Percentiles rank a stretch among this genome's conserved stretches.
Conservation (phyloP, 225 moss, liverwort and hornwort genomes). For the Polytrichum formosum region DNA sequence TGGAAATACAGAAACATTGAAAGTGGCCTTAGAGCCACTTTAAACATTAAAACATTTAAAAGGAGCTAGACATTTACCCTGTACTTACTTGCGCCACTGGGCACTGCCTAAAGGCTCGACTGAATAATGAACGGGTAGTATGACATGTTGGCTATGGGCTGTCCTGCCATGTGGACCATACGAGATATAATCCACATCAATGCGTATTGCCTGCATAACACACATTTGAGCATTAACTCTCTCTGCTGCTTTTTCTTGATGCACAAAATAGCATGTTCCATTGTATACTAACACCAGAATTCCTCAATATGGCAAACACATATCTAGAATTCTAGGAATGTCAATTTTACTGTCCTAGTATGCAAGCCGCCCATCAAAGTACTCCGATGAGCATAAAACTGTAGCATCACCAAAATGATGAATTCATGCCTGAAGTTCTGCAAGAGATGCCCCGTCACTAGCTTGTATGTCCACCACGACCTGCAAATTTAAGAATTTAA, state of each 20-base stretch:
- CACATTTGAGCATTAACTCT: background rate
- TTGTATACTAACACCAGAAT: too few relatives aligned
- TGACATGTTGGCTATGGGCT: slow-evolving; percentile 71
- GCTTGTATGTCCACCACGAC: slow-evolving; percentile 54
- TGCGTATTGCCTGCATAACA: slow-evolving; percentile 68
- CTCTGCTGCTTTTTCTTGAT: too few relatives aligned
- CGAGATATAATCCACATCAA: slow-evolving; percentile 81
- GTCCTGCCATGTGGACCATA: slow-evolving; percentile 96
- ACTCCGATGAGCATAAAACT: background rate
- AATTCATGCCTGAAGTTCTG: slow-evolving; percentile 66
- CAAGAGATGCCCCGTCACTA: slow-evolving; percentile 31
- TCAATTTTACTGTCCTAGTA: too few relatives aligned
- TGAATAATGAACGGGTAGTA: slow-evolving; percentile 66
- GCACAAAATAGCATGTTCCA: too few relatives aligned
- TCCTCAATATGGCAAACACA: too few relatives aligned
- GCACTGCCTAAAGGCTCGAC: slow-evolving; percentile 24
- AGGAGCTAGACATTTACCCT: background rate
- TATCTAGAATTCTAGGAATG: too few relatives aligned
- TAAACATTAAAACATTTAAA: background rate
- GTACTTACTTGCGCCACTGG: slow-evolving; percentile 78
- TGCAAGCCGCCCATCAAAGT: background rate
- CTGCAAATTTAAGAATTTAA: slow-evolving; percentile 20
- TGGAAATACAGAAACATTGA: background rate
- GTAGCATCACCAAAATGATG: slow-evolving; percentile 38
- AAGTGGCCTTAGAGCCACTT: background rate